Evolutionary conservation across 2,329 filamentous ascomycete species (phyloP), one percentile per base, ranked within the genome.

Genomic region (Phyllosticta ampelicida): DNA sequence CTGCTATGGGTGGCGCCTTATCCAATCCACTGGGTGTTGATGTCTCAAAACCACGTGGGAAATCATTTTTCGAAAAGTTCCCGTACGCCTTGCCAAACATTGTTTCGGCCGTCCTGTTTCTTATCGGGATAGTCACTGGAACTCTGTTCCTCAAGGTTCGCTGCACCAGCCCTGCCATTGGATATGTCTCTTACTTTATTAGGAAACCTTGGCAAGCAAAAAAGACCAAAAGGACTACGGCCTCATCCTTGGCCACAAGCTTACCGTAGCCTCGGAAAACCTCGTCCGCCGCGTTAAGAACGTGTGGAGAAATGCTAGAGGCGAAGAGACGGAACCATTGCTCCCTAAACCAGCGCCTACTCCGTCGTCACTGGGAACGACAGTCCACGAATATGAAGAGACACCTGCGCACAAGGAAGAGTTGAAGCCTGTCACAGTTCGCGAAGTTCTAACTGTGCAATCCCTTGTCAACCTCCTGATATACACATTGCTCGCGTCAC

Each of bases 51-150:
- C 95, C 95, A 65, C 65, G 65, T 23, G 67, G 70, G 9, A 85
- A 85, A 5, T 71, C 80, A 44, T 85, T 95, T 61, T 81, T 96
- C 60, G 84, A 84, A 63, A 78, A 76, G 21, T 96, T 86, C 66
- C 92, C 92, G 0, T 99, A 94, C 69, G 79, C 83, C 2, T 75
- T 96, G 53, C 94, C 92, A 0, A 97, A 96, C 70, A 66, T 97
- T 5, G 80, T 94, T 23, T 83, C 87, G 1, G 86, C 86, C 48
- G 63, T 80, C 2, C 83, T 97, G 63, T 96, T 97, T 69, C 72
- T 90, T 19, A 71, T 90, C 26, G 92, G 91, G 0, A 83, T 94
- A 26, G 72, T 81, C 0, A 86, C 82, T 8, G 91, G 89, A 0
- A 75, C 84, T 11, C 73, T 97, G 1, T 99, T 96, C 67, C 79